These are phyloP conservation scores for Chamaecrista fasciculata DNA, from an alignment of 306 rosid species.

Conservation along the genomic window DNA sequence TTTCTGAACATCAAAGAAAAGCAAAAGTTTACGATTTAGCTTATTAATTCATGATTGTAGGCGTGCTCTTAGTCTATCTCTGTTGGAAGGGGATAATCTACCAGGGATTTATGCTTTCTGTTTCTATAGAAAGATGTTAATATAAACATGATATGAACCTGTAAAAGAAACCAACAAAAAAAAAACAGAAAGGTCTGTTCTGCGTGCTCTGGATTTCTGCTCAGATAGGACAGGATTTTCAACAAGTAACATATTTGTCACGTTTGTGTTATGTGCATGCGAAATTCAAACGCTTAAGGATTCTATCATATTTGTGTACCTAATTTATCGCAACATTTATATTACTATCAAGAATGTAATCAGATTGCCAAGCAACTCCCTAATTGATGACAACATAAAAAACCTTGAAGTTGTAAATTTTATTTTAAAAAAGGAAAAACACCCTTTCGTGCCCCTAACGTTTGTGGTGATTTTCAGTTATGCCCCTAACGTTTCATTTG, in stretches of 20 bases:
- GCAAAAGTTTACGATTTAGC: constrained; percentile 11
- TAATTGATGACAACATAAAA: not conserved
- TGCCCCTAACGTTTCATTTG: too few relatives aligned
- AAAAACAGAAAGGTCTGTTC: not conserved
- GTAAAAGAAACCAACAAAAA: not conserved
- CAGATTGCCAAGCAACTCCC: not conserved
- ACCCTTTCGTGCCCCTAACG: too few relatives aligned
- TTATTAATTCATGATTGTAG: not conserved
- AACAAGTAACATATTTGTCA: not conserved
- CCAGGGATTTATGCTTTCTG: not conserved
- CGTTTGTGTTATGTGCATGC: not conserved
- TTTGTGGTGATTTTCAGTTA: too few relatives aligned
- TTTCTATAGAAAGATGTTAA: not conserved
- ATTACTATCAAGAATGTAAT: not conserved
- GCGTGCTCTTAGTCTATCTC: not conserved
- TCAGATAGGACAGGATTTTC: constrained; percentile 4
- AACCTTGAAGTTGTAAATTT: not conserved
- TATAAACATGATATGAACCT: constrained; percentile 5
- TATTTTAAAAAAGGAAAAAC: too few relatives aligned
- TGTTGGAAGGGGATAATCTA: not conserved
- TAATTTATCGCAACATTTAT: not conserved
- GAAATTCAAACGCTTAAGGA: not conserved
- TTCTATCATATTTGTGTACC: not conserved
- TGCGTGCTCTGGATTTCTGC: not conserved
- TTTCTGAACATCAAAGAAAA: constrained; percentile 52